Base-by-base conservation (phyloP, 768 basidiomycete species). In the Mycena vitilis region DNA sequence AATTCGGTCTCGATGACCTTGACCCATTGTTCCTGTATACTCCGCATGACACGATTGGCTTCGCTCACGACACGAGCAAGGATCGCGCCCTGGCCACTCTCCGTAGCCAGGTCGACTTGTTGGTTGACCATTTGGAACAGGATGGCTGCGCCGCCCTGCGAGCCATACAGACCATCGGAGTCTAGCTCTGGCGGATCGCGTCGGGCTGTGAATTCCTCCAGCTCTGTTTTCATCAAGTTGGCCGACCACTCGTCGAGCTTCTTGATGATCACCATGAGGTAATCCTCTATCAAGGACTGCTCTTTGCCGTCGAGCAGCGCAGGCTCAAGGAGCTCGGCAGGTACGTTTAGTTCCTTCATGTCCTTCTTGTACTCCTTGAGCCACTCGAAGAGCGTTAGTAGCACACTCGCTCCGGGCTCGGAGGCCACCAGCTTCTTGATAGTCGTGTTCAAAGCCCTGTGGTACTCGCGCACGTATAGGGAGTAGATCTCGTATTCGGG, bases 81-180 rank as follows among this genome's bases (percentile, higher is more conserved):
- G 69, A 99, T 97, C 1, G 92, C 89, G 40, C 95, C 96, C 77
- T 99, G 98, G 8, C 95, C 94, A 73, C 96, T 99, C 78, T 99
- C 98, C 70, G 93, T 91, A 11, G 96, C 96, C 18, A 95, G 86
- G 75, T 99, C 97, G 65, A 95, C 87, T 79, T 98, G 97, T 79
- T 97, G 95, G 79, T 96, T 99, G 73, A 98, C 92, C 92, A 99
- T 96, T 80, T 98, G 94, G 86, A 98, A 99, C 68, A 99, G 84
- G 74, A 99, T 98, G 59, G 97, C 89, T 20, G 96, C 92, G 49
- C 92, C 89, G 53, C 96, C 94, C 76, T 98, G 94, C 68, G 91
- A 92, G 22, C 94, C 94, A 76, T 98, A 98, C 69, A 92, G 83
- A 16, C 95, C 95, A 66, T 98, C 95, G 62, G 88, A 88, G 75